phyloP scores from a whole-genome alignment of 1,284 basidiomycete genomes.

The Amylostereum areolatum region DNA sequence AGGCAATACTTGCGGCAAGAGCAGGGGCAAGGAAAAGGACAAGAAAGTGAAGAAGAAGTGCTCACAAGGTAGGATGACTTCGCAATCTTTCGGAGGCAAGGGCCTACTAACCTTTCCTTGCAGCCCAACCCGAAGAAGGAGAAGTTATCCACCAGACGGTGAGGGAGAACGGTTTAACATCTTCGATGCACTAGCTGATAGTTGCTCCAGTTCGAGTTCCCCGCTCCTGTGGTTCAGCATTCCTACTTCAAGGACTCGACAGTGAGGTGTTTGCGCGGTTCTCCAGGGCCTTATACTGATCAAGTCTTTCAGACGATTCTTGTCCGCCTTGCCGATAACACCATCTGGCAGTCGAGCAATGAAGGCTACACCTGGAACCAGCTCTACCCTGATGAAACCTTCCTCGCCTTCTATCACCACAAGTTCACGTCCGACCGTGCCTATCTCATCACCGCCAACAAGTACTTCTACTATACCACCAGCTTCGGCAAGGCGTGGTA shows the following conservation, averaged over 20 bases:
- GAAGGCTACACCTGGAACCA: constrained; percentile 91
- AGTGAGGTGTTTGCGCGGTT: constrained; percentile 30
- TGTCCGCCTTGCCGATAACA: constrained; percentile 71
- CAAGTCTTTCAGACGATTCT: constrained; percentile 65
- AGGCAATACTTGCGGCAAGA: constrained; percentile 79
- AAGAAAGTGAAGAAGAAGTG: constrained; percentile 69
- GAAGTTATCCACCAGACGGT: constrained; percentile 66
- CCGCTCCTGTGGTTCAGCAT: constrained; percentile 65
- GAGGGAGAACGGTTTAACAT: constrained; percentile 13
- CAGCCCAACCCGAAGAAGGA: constrained; percentile 73
- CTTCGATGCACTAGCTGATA: constrained; percentile 5
- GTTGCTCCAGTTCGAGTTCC: constrained; percentile 61
- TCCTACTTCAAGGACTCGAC: constrained; percentile 79
- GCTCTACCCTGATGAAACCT: constrained; percentile 52
- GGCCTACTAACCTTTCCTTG: constrained; percentile 2
- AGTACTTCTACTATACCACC: constrained; percentile 75
- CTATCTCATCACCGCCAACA: constrained; percentile 77
- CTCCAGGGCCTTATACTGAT: not conserved
- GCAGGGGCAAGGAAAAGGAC: constrained; percentile 61
- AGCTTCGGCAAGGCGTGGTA: constrained; percentile 79
- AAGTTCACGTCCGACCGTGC: constrained; percentile 75
- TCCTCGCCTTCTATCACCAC: constrained; percentile 87
- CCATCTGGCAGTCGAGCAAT: constrained; percentile 90
- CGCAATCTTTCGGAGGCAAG: not conserved
- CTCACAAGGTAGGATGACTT: constrained; percentile 43